phyloP scores from a whole-genome alignment of 345 rosid species.

The Microcos paniculata region DNA sequence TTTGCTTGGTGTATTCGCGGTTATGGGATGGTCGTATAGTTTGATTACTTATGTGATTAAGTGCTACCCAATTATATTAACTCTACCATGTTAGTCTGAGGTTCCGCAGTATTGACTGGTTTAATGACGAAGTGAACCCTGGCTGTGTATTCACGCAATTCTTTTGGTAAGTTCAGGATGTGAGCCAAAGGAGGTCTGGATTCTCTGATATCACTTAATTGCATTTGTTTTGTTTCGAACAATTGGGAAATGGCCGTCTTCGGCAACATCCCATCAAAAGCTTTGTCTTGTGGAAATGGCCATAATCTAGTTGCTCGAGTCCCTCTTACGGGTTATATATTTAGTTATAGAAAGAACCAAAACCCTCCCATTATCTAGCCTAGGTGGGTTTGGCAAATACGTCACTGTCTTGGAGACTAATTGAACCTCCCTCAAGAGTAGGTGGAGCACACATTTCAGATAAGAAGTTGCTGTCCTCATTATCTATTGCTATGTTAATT shows the following conservation, averaged over 20 bases:
- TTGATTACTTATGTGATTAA: background rate
- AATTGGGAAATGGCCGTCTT: background rate
- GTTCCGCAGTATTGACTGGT: background rate
- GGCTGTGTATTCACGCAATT: background rate
- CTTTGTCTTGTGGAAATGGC: background rate
- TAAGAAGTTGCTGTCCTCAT: background rate
- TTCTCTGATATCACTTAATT: background rate
- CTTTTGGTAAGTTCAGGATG: background rate
- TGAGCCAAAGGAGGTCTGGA: background rate
- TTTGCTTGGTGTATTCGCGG: background rate
- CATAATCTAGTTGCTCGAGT: background rate
- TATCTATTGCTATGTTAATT: background rate
- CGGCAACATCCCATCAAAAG: background rate
- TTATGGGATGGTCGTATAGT: background rate
- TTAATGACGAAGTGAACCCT: background rate
- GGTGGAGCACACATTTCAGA: background rate
- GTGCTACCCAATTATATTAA: background rate
- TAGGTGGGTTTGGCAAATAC: background rate
- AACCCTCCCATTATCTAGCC: background rate
- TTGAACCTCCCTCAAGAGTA: background rate
- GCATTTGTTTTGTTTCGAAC: background rate
- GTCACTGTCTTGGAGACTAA: background rate
- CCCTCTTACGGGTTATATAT: background rate
- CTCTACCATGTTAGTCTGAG: background rate
- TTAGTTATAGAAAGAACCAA: background rate